Evolutionary conservation across 768 basidiomycete species (phyloP), one percentile per base, ranked within the genome.

Genomic region (Austroboletus festivus): DNA sequence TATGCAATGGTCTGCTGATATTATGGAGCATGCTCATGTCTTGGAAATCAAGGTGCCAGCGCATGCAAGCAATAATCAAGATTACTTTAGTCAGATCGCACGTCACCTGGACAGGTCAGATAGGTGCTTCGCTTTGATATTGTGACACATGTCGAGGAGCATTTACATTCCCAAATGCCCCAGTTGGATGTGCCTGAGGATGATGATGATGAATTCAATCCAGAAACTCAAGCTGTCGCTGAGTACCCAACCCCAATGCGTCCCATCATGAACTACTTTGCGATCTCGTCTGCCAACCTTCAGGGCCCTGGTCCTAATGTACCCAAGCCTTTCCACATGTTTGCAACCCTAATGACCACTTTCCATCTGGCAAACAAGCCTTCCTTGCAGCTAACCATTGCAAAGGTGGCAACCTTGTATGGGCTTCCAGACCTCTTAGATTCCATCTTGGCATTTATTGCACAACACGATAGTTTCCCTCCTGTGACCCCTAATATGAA

Each of bases 111-210:
- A 47, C 21, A 4, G 8, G 5, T 38, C 16, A 4, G 33, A 34
- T n/a, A 34, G 16, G 33, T 34, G 33, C 33, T 34, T n/a, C 16
- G 12, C 5, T 34, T 34, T 4, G 16, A n/a, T n/a, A 5, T 34
- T 5, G 12, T n/a, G 4, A 34, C 33, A 34, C 16, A 34, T n/a
- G 4, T 34, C 16, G 33, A 34, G n/a, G n/a, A n/a, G n/a, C n/a
- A n/a, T n/a, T n/a, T n/a, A n/a, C 30, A 31, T 31, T 31, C 30
- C 13, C 7, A 8, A 13, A 13, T 13, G 7, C 30, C 30, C 13
- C 8, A 7, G 7, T 13, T 31, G 40, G 24, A 51, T 13, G 54
- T 68, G 4, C 72, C 75, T 39, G 38, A 38, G 3, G 31, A 48
- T 5, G 28, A 44, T 2, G 34, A 41, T 33, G 40, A 51, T 21